Conservation (phyloP, 805 yeast genomes). For the Myxozyma lipomycoides region DNA sequence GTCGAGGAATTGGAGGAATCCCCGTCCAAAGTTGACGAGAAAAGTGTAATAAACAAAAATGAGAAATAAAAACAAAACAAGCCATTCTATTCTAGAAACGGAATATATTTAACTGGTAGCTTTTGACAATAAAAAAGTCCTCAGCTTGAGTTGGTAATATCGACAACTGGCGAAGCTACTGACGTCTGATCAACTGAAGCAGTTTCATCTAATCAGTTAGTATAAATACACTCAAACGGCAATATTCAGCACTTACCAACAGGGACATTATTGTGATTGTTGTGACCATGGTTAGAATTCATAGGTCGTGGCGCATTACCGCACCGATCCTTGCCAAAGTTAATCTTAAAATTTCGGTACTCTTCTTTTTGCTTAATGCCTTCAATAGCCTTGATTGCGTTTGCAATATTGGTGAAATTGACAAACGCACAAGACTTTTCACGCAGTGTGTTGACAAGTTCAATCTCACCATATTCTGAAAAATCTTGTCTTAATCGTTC, state of each 20-base stretch:
- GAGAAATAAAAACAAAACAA: too few relatives aligned
- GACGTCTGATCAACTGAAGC: neutral
- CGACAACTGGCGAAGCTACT: neutral
- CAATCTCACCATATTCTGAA: constrained; percentile 84
- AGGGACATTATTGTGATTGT: constrained; percentile 1
- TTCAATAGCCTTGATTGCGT: constrained; percentile 88
- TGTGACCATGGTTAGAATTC: neutral
- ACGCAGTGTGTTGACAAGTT: constrained; percentile 82
- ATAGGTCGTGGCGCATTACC: constrained; percentile 76
- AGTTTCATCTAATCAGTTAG: neutral
- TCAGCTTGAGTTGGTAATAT: neutral
- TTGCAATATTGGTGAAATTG: constrained; percentile 84
- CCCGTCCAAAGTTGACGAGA: too few relatives aligned
- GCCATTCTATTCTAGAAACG: too few relatives aligned
- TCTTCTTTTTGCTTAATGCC: constrained; percentile 74
- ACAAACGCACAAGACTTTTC: constrained; percentile 88
- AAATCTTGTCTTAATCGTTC: constrained; percentile 67
- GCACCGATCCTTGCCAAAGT: constrained; percentile 92
- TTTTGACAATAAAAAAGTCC: too few relatives aligned
- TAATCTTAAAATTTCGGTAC: constrained; percentile 64
- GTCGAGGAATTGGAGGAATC: too few relatives aligned
- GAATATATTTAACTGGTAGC: neutral
- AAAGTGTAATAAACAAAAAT: too few relatives aligned
- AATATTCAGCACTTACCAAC: neutral
- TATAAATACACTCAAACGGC: neutral